These are phyloP conservation scores for Yamadazyma membranifaciens DNA, from an alignment of 1,139 yeast species.

Conservation along the genomic window DNA sequence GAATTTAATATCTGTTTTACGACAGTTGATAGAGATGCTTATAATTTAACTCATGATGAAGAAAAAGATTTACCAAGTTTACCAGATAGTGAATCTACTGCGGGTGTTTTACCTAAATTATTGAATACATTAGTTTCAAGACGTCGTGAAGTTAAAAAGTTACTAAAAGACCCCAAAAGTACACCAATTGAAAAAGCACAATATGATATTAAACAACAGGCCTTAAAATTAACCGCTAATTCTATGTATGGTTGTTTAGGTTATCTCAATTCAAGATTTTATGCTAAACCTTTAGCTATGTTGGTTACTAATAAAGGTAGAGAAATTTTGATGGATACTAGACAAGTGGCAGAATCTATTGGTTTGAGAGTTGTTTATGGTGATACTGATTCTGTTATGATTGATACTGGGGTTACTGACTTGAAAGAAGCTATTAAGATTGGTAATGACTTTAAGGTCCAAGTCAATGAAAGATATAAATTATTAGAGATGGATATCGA, in stretches of 20 bases:
- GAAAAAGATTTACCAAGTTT: slow-evolving; percentile 69
- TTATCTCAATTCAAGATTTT: slow-evolving; percentile 85
- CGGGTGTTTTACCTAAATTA: slow-evolving; percentile 86
- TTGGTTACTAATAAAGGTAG: slow-evolving; percentile 94
- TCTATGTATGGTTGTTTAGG: slow-evolving; percentile 99
- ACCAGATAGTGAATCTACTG: slow-evolving; percentile 57
- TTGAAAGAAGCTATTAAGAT: slow-evolving; percentile 74
- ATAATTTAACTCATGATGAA: slow-evolving; percentile 44
- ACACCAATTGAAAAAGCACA: slow-evolving; percentile 66
- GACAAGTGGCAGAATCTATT: slow-evolving; percentile 84
- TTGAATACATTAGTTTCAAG: slow-evolving; percentile 83
- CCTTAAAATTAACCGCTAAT: slow-evolving; percentile 93
- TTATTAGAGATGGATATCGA: slow-evolving; percentile 93
- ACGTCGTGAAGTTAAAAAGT: slow-evolving; percentile 88
- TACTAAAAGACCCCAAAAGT: slow-evolving; percentile 73
- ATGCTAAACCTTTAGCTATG: slow-evolving; percentile 96
- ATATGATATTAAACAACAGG: slow-evolving; percentile 94
- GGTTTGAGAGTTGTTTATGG: slow-evolving; percentile 91
- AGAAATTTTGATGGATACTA: slow-evolving; percentile 90
- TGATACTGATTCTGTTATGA: slow-evolving; percentile 99
- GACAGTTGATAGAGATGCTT: slow-evolving; percentile 74
- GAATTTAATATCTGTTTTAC: slow-evolving; percentile 97
- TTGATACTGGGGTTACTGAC: slow-evolving; percentile 77
- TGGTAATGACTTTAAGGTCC: slow-evolving; percentile 79
- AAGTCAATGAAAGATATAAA: slow-evolving; percentile 86